A percentile compares a stretch with the other conserved stretches of the same genome.
Evolutionary conservation across 192 early-diverging fungal genomes (phyloP).

Genomic region (Rhizophagus clarus): DNA sequence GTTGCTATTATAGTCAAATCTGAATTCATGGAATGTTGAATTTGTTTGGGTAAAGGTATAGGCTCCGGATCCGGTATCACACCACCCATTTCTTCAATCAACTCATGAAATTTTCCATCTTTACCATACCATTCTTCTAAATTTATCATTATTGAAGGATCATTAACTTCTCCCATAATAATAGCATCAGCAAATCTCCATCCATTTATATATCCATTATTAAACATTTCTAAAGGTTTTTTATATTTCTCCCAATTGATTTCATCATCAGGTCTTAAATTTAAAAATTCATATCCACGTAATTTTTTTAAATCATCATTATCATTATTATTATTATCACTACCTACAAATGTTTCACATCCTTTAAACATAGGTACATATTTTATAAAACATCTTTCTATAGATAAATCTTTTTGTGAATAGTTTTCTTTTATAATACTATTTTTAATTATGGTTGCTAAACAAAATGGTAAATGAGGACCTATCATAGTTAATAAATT

Average conservation of each 20-base stretch:
- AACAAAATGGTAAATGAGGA: constrained; percentile 25
- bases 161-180: neutral
- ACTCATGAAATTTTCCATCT: constrained; percentile 5
- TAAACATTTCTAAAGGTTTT: neutral
- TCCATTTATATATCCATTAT: neutral
- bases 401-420: constrained; percentile 8
- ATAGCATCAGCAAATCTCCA: constrained; percentile 4
- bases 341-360: neutral
- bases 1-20: too few relatives aligned
- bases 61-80: neutral
- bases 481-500: constrained; percentile 16
- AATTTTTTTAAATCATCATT: neutral
- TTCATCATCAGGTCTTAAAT: neutral
- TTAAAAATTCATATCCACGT: neutral
- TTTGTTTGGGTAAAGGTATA: neutral
- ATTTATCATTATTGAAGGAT: neutral
- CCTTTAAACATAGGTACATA: constrained; percentile 16
- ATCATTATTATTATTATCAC: neutral
- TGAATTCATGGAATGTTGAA: too few relatives aligned
- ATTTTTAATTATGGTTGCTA: neutral
- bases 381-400: constrained; percentile 14
- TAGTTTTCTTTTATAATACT: neutral
- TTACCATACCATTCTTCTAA: constrained; percentile 7
- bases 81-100: neutral
- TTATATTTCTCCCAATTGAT: neutral